Evolutionary conservation across 2,329 filamentous ascomycete species (phyloP), one percentile per base, ranked within the genome.

Genomic region (Xylaria sp.): DNA sequence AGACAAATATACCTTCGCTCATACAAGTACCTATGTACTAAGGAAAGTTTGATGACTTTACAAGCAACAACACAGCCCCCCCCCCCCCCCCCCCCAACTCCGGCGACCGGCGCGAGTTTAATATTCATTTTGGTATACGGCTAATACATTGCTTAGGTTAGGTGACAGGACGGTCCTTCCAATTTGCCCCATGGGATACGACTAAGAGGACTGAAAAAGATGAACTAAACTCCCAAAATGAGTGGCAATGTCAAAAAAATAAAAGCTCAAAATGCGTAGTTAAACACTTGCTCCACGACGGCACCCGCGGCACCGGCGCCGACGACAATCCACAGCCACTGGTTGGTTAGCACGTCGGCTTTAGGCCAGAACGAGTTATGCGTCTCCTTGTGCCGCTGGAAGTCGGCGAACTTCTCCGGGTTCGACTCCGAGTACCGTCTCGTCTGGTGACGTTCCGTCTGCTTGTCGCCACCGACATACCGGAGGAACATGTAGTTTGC

Each of bases 351-450:
- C 77, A 89, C 86, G 36, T 80, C 76, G 1, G 82, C 57, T 12
- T 79, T 79, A 1, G 88, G 88, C 88, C 88, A 90, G 78, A 90
- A 88, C 48, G 86, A 85, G 73, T 90, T 89, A 77, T 88, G 88
- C 73, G 86, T 83, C 25, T 78, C 70, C 60, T 82, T 81, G 80
- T 86, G 90, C 63, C 83, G 76, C 73, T 84, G 79, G 23, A 90
- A 80, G 71, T 90, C 83, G 52, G 81, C 79, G 60, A 85, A 83
- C 77, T 90, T 90, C 56, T 81, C 76, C 5, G 83, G 81, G 66
- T 85, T 83, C 15, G 83, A 82, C 48, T 81, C 81, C 23, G 81
- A 81, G 74, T 90, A 90, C 4, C 87, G 83, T 61, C 83, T 80
- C 62, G 82, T 82, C 75, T 89, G 86, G 64, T 80, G 81, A 25